phyloP scores from a whole-genome alignment of 768 basidiomycete genomes.

The Gymnopilus junonius region DNA sequence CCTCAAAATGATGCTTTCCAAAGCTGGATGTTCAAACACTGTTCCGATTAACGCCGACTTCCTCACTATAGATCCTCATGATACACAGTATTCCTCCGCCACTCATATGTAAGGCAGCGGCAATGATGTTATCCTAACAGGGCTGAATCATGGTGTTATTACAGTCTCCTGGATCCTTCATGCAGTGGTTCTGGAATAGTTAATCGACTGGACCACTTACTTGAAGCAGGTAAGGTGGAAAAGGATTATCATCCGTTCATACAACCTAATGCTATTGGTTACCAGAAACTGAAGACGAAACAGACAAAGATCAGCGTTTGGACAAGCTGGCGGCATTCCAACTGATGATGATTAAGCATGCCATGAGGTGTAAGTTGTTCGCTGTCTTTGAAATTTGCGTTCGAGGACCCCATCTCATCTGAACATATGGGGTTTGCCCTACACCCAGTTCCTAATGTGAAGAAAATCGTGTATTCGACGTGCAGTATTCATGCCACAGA shows the following conservation, averaged over 20 bases:
- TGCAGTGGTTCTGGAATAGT: constrained; percentile 96
- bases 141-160: constrained; percentile 3
- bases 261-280: not conserved
- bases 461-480: constrained; percentile 95
- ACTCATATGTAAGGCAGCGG: constrained; percentile 81
- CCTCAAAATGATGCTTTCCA: constrained; percentile 83
- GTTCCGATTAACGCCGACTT: constrained; percentile 82
- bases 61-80: constrained; percentile 71
- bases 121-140: not conserved
- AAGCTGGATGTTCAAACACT: constrained; percentile 83
- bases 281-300: constrained; percentile 60
- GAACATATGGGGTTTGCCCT: constrained; percentile 19
- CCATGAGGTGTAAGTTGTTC: constrained; percentile 81
- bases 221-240: constrained; percentile 61
- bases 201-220: constrained; percentile 84
- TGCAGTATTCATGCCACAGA: constrained; percentile 92
- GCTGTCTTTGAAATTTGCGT: constrained; percentile 18
- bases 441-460: constrained; percentile 70
- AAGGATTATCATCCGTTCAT: not conserved
- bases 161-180: constrained; percentile 90
- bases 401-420: constrained; percentile 18
- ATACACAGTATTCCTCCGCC: constrained; percentile 62
- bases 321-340: constrained; percentile 89
- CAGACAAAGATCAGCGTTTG: constrained; percentile 68
- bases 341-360: constrained; percentile 88